Conservation (phyloP, 2,329 filamentous ascomycete genomes). For the Cladosporium sphaerospermum region DNA sequence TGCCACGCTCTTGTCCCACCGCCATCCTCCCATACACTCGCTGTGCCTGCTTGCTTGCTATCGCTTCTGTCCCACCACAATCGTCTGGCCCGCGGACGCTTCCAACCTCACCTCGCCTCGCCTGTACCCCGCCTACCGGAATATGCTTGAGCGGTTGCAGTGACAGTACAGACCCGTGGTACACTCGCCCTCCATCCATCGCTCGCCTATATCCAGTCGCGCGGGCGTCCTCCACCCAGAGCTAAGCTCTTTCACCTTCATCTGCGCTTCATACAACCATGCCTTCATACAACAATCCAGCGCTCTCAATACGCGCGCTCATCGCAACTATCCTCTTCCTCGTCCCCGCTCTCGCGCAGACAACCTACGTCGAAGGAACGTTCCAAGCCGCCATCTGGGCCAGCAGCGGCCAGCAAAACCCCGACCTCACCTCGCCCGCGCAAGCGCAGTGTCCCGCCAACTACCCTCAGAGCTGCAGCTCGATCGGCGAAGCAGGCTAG, state of each 20-base stretch:
- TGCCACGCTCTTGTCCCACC: not conserved
- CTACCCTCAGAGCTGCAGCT: conserved; percentile 36
- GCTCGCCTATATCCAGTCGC: too few relatives aligned
- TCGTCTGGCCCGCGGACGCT: not conserved
- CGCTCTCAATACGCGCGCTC: conserved; percentile 11
- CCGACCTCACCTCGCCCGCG: conserved; percentile 18
- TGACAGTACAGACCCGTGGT: not conserved
- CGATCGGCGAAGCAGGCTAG: conserved; percentile 38
- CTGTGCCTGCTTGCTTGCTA: not conserved
- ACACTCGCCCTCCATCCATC: too few relatives aligned
- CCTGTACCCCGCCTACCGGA: not conserved
- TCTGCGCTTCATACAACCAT: not conserved
- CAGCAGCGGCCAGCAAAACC: conserved; percentile 17
- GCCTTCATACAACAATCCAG: not conserved
- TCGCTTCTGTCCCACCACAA: not conserved
- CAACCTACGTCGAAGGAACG: conserved; percentile 27
- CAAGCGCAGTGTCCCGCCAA: conserved; percentile 31
- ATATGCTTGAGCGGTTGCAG: not conserved
- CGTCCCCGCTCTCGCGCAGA: conserved; percentile 13
- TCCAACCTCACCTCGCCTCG: not conserved
- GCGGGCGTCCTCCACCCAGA: too few relatives aligned
- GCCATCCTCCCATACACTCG: not conserved
- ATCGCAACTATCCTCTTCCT: conserved; percentile 13
- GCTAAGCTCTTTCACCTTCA: too few relatives aligned
- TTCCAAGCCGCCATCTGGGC: conserved; percentile 19